Evolutionary conservation across 2,329 filamentous ascomycete species (phyloP), one percentile per base, ranked within the genome.

Genomic region (Camptophora hylomeconis): DNA sequence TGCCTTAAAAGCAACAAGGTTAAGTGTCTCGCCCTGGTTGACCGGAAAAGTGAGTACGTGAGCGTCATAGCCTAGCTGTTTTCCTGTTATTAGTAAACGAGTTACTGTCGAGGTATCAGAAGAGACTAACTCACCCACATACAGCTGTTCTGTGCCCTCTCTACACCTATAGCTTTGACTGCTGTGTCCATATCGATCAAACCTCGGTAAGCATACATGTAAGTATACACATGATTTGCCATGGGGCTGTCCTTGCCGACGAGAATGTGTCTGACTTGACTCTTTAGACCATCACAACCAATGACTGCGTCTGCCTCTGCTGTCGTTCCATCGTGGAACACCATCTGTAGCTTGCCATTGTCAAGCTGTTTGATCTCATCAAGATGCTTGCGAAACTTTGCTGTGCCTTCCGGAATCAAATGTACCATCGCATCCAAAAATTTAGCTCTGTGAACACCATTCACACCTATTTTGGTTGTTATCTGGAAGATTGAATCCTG

Each of bases 251-350:
- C 49, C 2, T 57, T 45, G 1, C 65, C 67, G 3, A 75, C 52
- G 4, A 78, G 47, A 9, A 68, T 46, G 16, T 62, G 46, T 6
- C 74, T 57, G 3, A 67, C 57, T 3, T 57, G 53, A 1, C 67
- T 72, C 45, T 71, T 71, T 42, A 79, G 72, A 0, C 74, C 74
- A 48, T 79, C 74, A 44, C 69, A 74, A 4, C 69, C 72, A 32
- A 78, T 36, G 5, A 45, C 36, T 5, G 53, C 49, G 37, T 57
- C 55, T 9, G 60, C 54, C 24, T 56, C 47, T 2, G 53, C 54
- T 2, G 46, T 47, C 5, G 48, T 49, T 1, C 60, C 61, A 36
- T 66, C 62, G 10, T 49, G 41, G 29, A 66, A 67, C 12, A 42
- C 44, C 19, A 65, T 41, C 4, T 46, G 37, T 40, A 61, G 30